Conservation (phyloP, 164 flowering plant genomes). For the Chimonanthus praecox region DNA sequence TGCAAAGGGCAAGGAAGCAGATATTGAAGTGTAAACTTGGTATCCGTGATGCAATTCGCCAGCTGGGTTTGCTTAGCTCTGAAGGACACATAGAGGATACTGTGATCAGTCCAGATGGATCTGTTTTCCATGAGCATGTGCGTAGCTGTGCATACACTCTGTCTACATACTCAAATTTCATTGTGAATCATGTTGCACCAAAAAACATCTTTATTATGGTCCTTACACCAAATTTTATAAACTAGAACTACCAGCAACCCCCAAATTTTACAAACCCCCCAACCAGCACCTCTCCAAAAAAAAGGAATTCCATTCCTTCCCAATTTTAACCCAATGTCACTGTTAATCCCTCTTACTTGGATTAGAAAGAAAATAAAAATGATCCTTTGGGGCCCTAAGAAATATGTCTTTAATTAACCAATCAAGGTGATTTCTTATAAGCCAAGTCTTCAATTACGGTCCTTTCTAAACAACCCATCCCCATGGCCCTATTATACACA, state of each 20-base stretch:
- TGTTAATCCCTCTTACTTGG: no score
- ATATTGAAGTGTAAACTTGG: slow-evolving; percentile 88
- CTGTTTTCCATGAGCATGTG: slow-evolving; percentile 94
- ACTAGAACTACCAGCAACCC: background rate
- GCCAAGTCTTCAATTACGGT: no score
- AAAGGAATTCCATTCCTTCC: no score
- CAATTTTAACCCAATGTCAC: no score
- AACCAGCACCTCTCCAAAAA: no score
- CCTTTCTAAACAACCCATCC: no score
- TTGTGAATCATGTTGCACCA: background rate
- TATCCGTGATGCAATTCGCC: slow-evolving; percentile 78
- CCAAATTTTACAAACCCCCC: no score
- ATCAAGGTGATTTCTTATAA: no score
- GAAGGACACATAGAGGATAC: slow-evolving; percentile 72
- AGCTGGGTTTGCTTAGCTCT: slow-evolving; percentile 72
- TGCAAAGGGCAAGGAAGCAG: slow-evolving; percentile 80
- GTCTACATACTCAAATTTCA: background rate
- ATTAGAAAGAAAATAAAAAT: no score
- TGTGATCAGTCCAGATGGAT: slow-evolving; percentile 77
- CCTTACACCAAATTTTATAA: background rate
- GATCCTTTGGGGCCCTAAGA: no score
- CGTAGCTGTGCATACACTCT: background rate
- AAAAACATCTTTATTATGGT: background rate
- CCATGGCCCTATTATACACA: no score
- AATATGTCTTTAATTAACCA: no score